Evolutionary conservation across 495 filamentous ascomycete genomes (phyloP).

Genomic region (Neurospora sublineolata): DNA sequence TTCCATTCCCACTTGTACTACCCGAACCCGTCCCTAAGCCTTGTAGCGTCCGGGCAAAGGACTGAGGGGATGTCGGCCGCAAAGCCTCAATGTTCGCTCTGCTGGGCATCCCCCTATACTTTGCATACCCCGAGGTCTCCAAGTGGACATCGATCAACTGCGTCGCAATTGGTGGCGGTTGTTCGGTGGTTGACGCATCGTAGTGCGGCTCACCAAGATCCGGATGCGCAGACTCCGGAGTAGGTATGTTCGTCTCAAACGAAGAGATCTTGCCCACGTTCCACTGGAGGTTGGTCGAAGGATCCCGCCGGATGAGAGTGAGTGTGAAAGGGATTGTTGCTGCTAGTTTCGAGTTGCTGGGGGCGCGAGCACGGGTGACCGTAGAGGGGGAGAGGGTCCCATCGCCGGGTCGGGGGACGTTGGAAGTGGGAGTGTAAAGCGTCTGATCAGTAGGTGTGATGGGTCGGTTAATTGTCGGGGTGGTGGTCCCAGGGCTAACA

Average conservation of each 20-base stretch:
- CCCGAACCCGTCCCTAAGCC: neutral
- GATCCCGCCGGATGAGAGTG: conserved; percentile 82
- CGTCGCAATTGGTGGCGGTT: conserved; percentile 8
- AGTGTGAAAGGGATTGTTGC: conserved; percentile 43
- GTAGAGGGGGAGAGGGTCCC: conserved; percentile 5
- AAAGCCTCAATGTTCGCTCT: conserved; percentile 20
- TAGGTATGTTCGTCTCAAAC: conserved; percentile 31
- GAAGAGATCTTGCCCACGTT: conserved; percentile 67
- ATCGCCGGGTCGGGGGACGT: neutral
- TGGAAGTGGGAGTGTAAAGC: neutral
- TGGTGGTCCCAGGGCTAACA: neutral
- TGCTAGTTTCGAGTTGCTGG: conserved; percentile 2
- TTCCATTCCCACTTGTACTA: neutral
- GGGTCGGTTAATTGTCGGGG: neutral
- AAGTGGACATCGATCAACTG: conserved; percentile 35
- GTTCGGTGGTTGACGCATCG: conserved; percentile 42
- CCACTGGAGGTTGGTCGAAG: conserved; percentile 69
- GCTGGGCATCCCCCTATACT: conserved; percentile 35
- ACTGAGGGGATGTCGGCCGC: conserved; percentile 21
- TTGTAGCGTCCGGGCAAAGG: conserved; percentile 11
- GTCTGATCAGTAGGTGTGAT: conserved; percentile 3
- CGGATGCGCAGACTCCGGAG: conserved; percentile 15
- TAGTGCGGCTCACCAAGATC: conserved; percentile 11
- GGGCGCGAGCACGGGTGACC: conserved; percentile 6
- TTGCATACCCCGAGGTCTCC: conserved; percentile 38